Base-by-base conservation (phyloP, 345 rosid genomes). In the Crucihimalaya himalaica region DNA sequence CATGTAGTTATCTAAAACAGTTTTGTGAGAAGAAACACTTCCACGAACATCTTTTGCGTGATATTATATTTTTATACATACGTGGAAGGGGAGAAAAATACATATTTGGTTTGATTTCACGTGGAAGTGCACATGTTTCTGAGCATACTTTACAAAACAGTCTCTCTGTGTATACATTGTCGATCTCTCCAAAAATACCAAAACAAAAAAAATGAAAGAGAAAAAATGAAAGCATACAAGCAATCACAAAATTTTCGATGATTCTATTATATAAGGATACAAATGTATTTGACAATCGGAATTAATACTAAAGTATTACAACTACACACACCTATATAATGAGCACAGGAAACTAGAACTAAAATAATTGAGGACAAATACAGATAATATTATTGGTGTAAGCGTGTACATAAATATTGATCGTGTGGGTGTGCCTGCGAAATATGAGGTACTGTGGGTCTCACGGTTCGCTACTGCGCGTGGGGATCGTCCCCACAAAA, bases 391-490 rank as follows among this genome's bases (percentile, higher is more conserved):
- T 68, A 76, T 29, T 62, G 65, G 57, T 69, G 79, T 76, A 69
- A 76, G 75, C 75, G 79, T 76, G 79, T 69, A 76, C 79, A 43
- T 27, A 37, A 76, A 69, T 76, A 69, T 10, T 61, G 74, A 68
- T 43, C 74, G 79, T 53, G 79, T 75, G 79, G 79, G 70, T 75
- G 34, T 76, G 79, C 79, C 75, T 34, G 19, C 42, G 59, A 69
- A 62, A 76, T 64, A 52, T 3, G 75, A 69, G 79, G 79, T 76
- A 76, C n/a, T 69, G 75, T 76, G 75, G 79, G 79, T 68, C 79
- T 76, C 79, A 76, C 59, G 27, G 70, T 62, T 75, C 31, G n/a
- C 43, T 40, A 62, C 70, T 69, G 79, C 79, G 79, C 79, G 75
- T 76, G 79, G 79, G 59, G 75, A 5, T 53, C 31, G 70, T 69